A percentile compares a stretch with the other conserved stretches of the same genome.
These are phyloP conservation scores for Colletotrichum aenigma DNA, from an alignment of 2,329 filamentous ascomycete genomes.

Conservation along the genomic window DNA sequence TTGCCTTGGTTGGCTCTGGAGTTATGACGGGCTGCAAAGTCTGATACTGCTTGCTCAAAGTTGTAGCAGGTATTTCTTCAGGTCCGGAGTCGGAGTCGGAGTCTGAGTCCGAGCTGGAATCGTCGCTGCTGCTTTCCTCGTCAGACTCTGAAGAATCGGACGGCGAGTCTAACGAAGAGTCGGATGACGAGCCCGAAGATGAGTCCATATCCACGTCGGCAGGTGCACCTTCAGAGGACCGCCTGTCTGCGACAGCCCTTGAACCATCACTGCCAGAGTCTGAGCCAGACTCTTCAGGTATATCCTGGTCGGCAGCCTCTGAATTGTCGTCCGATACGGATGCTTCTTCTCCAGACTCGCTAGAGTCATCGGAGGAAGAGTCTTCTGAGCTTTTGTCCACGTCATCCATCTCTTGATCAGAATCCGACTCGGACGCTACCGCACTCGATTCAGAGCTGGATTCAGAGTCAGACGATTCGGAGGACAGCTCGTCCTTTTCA, in stretches of 20 bases:
- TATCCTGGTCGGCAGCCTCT: background rate
- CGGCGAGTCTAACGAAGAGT: background rate
- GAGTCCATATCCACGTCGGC: background rate
- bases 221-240: background rate
- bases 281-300: slow-evolving; percentile 4
- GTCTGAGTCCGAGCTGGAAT: slow-evolving; percentile 24
- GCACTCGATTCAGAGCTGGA: slow-evolving; percentile 30
- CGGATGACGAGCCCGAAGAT: background rate
- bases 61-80: slow-evolving; percentile 40
- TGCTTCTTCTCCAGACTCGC: background rate
- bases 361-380: background rate
- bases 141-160: background rate
- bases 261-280: slow-evolving; percentile 17
- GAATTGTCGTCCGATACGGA: background rate
- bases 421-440: background rate
- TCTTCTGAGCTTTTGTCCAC: background rate
- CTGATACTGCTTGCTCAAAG: background rate
- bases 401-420: background rate
- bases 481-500: slow-evolving; percentile 13
- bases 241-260: background rate
- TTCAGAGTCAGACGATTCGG: slow-evolving; percentile 35
- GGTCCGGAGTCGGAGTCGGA: slow-evolving; percentile 25
- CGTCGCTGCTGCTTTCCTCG: slow-evolving; percentile 17
- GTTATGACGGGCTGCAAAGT: background rate
- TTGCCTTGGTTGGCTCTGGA: background rate